Conservation (phyloP, 345 rosid species). For the Trapa incisa region DNA sequence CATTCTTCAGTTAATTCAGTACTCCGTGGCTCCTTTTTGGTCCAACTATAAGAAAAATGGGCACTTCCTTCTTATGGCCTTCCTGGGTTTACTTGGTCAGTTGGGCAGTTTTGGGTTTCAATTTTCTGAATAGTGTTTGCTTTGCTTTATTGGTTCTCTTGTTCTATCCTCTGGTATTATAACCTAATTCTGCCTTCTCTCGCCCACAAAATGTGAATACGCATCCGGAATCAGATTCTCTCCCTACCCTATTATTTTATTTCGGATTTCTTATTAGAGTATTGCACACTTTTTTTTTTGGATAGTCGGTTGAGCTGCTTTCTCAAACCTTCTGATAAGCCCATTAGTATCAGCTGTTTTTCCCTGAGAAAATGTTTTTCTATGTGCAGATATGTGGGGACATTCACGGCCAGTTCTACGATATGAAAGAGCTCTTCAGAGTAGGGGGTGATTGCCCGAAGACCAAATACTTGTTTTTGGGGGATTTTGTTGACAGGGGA, state of each 20-base stretch:
- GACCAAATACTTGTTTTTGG: constrained; percentile 92
- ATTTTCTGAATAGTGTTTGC: neutral
- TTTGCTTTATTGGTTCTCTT: neutral
- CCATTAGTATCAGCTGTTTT: too few relatives aligned
- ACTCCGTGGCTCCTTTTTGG: too few relatives aligned
- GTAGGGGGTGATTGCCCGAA: constrained; percentile 96
- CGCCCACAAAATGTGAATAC: neutral
- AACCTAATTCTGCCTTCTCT: neutral
- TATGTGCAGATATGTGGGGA: constrained; percentile 77
- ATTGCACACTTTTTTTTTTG: too few relatives aligned
- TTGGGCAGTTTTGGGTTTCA: neutral
- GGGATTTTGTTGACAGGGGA: constrained; percentile 97
- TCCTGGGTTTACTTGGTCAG: neutral
- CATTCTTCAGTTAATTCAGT: too few relatives aligned
- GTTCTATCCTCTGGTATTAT: neutral
- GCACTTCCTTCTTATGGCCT: neutral
- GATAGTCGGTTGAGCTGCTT: too few relatives aligned
- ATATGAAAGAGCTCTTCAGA: constrained; percentile 93
- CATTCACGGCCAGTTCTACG: constrained; percentile 95
- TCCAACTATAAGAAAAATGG: neutral
- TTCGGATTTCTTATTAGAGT: too few relatives aligned
- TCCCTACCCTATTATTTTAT: too few relatives aligned
- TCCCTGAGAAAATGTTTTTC: neutral
- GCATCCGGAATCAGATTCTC: too few relatives aligned
- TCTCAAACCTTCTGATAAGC: too few relatives aligned